A percentile compares a stretch with the other conserved stretches of the same genome.
Conservation (phyloP, 306 rosid species). For the Sicyos baderoa region DNA sequence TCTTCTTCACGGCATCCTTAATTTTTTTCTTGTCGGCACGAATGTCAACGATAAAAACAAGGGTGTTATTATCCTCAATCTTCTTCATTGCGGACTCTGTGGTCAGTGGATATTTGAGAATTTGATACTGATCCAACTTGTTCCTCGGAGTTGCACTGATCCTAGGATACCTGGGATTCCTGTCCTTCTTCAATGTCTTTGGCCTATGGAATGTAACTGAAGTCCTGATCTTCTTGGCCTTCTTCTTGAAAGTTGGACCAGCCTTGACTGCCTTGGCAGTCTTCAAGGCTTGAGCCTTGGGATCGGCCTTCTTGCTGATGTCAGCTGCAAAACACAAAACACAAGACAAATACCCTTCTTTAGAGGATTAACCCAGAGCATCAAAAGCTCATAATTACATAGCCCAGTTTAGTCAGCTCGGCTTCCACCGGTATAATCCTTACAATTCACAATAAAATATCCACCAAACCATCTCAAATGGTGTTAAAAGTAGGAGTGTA, state of each 20-base stretch:
- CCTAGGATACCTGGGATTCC: conserved; percentile 59
- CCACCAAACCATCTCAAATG: neutral
- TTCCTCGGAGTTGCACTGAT: conserved; percentile 78
- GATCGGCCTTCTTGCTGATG: conserved; percentile 12
- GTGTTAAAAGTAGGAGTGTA: neutral
- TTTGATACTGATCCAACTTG: conserved; percentile 85
- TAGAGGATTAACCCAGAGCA: neutral
- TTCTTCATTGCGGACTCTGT: conserved; percentile 48
- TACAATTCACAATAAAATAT: neutral
- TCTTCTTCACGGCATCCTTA: conserved; percentile 16
- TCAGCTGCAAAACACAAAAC: neutral
- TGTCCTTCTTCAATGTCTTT: conserved; percentile 20
- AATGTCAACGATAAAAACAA: conserved; percentile 69
- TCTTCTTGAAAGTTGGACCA: conserved; percentile 17
- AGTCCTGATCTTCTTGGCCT: conserved; percentile 17
- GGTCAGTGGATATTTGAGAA: conserved; percentile 67
- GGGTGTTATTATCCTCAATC: conserved; percentile 19
- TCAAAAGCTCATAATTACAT: neutral
- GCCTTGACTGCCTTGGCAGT: conserved; percentile 18
- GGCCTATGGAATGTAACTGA: conserved; percentile 19
- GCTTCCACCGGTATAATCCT: neutral
- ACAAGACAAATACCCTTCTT: neutral
- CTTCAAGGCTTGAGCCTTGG: conserved; percentile 19
- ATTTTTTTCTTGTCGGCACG: conserved; percentile 68
- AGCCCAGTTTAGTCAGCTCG: neutral